Evolutionary conservation across 78 protist species (phyloP), one percentile per base, ranked within the genome.

Genomic region (Dictyostelium capitatum): DNA sequence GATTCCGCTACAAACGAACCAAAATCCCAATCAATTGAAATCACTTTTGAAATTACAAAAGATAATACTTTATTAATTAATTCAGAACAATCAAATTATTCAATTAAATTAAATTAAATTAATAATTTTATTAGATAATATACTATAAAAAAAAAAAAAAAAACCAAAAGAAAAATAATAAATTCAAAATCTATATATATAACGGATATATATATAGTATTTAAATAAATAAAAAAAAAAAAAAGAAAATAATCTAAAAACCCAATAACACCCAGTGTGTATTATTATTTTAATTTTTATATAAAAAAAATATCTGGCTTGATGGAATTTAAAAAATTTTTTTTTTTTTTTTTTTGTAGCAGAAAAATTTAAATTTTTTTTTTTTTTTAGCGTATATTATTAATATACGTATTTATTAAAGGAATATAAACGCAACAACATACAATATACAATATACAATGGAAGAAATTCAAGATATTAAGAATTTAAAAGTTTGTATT

Each of bases 41-140:
- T 75, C 11, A 75, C 65, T 25, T 75, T 75, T 75, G 81, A 75
- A 75, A 14, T 75, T 28, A 64, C 48, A 48, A 75, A 48, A n/a
- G n/a, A 51, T 30, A 17, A n/a, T 25, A 75, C 23, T 75, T 48
- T 75, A 75, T 41, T 25, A 43, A 48, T 75, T 75, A 48, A n/a
- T 12, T 48, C 81, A 11, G 48, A 67, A 32, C 75, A 67, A 67
- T 12, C 75, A 67, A 67, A 67, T 67, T 67, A 62, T 25, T 62
- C 70, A 62, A 62, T 62, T 62, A 62, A 62, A 62, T 62, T 62
- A 25, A 25, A 62, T 25, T 25, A 20, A 56, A 19, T 17, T 19
- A 53, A 17, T 0, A 9, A 53, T 17, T 53, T 19, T 9, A 53
- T 53, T 19, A 6, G 14, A 53, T 0, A 53, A 53, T 19, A 17